A percentile compares a stretch with the other conserved stretches of the same genome.
These are phyloP conservation scores for Lactifluus piperatus DNA, from an alignment of 768 basidiomycete species.

Conservation along the genomic window DNA sequence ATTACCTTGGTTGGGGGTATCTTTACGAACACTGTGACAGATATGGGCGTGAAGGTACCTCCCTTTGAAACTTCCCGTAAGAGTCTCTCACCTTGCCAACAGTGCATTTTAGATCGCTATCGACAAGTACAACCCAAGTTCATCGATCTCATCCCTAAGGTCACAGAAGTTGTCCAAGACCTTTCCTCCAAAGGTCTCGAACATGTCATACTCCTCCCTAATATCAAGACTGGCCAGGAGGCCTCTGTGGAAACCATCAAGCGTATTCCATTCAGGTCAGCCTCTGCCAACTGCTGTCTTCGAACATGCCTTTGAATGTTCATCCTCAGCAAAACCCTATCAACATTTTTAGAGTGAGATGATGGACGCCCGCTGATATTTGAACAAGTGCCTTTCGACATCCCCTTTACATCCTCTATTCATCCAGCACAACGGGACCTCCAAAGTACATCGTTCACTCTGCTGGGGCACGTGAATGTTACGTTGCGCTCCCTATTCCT, in stretches of 20 bases:
- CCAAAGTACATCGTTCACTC: conserved; percentile 81
- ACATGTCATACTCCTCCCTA: conserved; percentile 49
- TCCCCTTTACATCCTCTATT: conserved; percentile 77
- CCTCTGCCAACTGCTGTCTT: conserved; percentile 1
- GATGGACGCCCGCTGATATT: conserved; percentile 49
- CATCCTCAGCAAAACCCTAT: conserved; percentile 34
- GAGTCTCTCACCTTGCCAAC: background rate
- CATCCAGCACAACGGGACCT: conserved; percentile 79
- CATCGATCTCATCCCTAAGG: conserved; percentile 46
- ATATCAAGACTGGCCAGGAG: conserved; percentile 42
- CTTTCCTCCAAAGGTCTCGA: conserved; percentile 42
- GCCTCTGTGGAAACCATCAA: background rate
- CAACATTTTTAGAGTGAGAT: conserved; percentile 42
- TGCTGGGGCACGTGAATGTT: conserved; percentile 45
- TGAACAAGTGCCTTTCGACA: conserved; percentile 70
- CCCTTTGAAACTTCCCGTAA: background rate
- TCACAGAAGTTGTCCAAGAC: conserved; percentile 43
- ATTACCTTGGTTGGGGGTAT: conserved; percentile 63
- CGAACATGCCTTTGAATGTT: background rate
- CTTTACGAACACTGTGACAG: conserved; percentile 62
- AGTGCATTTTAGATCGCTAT: conserved; percentile 55
- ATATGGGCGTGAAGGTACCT: conserved; percentile 56
- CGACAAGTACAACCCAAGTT: conserved; percentile 65
- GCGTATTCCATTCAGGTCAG: conserved; percentile 24
- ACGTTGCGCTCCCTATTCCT: background rate